Base-by-base conservation (phyloP, 1,139 yeast genomes). In the Suhomyces kunorum region DNA sequence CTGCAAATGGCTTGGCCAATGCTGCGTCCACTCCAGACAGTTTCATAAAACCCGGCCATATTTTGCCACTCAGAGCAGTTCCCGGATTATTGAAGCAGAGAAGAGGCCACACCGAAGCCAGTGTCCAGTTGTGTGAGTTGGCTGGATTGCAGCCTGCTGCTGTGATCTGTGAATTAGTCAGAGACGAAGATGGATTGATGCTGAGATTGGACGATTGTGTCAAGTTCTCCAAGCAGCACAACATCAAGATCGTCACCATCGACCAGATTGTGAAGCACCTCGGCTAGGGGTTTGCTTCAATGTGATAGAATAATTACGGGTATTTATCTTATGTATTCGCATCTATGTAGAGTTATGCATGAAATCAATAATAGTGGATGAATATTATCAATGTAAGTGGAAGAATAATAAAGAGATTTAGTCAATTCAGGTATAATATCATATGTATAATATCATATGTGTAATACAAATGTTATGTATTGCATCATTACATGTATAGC, bases 51-150 rank as follows among this genome's bases (percentile, higher is more conserved):
- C 99, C 99, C 0, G 99, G 98, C 19, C 98, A 94, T 58, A 67
- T 92, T 28, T 79, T 92, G 49, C 99, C 99, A 3, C 73, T 94
- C 56, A 76, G 98, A 54, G 98, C 98, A 3, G 87, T 77, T 15
- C 87, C 87, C 18, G 96, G 96, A 1, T 83, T 95, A 36, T 81
- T 92, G 44, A 71, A 80, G 42, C 69, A 71, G 39, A 84, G 99
- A 71, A 74, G 87, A 48, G 98, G 99, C n/a, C 99, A 94, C 61
- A 94, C 99, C 6, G 99, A 94, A 66, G 98, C 98, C 8, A 90
- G 90, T 23, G 95, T 92, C 9, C 96, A 92, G 58, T 72, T 94
- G 50, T 83, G 96, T 58, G 70, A 71, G 54, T 71, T 90, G 56
- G 76, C 92, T 3, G 90, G 89, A 0, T 71, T 87, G 52, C 78